A percentile compares a stretch with the other conserved stretches of the same genome.
These are phyloP conservation scores for Elsinoe necatrix DNA, from an alignment of 2,329 filamentous ascomycete species.

Conservation along the genomic window DNA sequence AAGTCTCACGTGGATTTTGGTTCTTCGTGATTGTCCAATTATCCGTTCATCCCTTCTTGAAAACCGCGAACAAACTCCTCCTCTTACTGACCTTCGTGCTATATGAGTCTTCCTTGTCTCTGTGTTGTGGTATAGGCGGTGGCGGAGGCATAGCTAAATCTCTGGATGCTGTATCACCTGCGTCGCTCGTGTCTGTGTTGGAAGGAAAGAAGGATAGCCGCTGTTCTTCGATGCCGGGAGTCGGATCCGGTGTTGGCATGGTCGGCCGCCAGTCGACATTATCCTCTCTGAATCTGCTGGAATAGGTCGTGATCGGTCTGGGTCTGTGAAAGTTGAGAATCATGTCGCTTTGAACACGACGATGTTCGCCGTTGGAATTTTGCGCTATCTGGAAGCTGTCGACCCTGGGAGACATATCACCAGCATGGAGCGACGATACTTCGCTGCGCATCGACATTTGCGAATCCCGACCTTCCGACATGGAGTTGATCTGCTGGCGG, in stretches of 20 bases:
- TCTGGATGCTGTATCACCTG: background rate
- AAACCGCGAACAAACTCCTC: constrained; percentile 2
- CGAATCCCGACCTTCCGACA: background rate
- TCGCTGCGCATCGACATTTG: constrained; percentile 2
- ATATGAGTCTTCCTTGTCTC: background rate
- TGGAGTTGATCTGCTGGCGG: constrained; percentile 11
- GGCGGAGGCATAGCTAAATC: constrained; percentile 3
- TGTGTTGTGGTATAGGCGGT: constrained; percentile 1
- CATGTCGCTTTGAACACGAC: constrained; percentile 1
- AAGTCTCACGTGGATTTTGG: too few species aligned
- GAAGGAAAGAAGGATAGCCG: background rate
- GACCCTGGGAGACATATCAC: background rate
- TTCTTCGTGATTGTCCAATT: too few species aligned
- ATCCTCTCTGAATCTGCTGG: constrained; percentile 9
- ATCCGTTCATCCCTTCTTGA: background rate
- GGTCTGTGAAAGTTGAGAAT: constrained; percentile 11
- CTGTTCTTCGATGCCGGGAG: background rate
- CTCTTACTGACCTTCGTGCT: background rate
- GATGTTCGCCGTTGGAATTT: background rate
- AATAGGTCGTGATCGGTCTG: constrained; percentile 12
- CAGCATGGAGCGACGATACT: background rate
- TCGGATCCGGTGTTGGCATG: background rate
- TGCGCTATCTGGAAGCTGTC: background rate
- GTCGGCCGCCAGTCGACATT: constrained; percentile 8
- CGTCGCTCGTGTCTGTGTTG: background rate